Percentiles rank a stretch among this genome's conserved stretches.
These are phyloP conservation scores for Myriosclerotinia duriaeana DNA, from an alignment of 2,329 filamentous ascomycete species.

Conservation along the genomic window DNA sequence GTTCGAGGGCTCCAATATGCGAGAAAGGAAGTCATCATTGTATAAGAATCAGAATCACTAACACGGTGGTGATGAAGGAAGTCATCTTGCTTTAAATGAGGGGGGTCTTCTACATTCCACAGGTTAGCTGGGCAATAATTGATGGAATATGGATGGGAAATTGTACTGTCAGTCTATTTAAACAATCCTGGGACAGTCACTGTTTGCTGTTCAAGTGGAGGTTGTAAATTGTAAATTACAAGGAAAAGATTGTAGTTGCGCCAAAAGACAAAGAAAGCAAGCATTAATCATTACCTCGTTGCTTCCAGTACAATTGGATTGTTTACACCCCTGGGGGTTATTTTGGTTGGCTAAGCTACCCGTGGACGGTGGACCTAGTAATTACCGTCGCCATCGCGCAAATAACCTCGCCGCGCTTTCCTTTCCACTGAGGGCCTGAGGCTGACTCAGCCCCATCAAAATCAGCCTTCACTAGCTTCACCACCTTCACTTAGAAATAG, in stretches of 20 bases:
- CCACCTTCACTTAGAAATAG: constrained; percentile 1
- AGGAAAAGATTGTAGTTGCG: constrained; percentile 5
- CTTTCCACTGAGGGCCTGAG: neutral
- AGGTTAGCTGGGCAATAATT: constrained; percentile 36
- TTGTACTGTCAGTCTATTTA: neutral
- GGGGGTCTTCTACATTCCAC: constrained; percentile 33
- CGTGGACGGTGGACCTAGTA: no score
- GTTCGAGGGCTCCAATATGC: constrained; percentile 19
- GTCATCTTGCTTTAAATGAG: constrained; percentile 54
- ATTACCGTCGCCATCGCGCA: neutral
- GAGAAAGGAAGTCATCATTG: constrained; percentile 42
- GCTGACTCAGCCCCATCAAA: no score
- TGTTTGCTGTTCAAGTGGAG: neutral
- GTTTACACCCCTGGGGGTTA: constrained; percentile 12
- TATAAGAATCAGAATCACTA: constrained; percentile 48
- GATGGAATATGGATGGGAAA: neutral
- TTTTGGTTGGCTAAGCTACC: constrained; percentile 20
- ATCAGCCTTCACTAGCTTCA: no score
- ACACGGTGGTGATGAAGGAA: constrained; percentile 81
- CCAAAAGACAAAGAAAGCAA: constrained; percentile 3
- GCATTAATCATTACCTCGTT: neutral
- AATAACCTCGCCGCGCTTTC: constrained; percentile 16
- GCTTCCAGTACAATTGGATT: neutral
- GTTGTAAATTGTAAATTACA: constrained; percentile 1
- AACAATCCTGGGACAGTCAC: neutral